Evolutionary conservation across 2,329 filamentous ascomycete genomes (phyloP).

Genomic region (Alternaria dauci): DNA sequence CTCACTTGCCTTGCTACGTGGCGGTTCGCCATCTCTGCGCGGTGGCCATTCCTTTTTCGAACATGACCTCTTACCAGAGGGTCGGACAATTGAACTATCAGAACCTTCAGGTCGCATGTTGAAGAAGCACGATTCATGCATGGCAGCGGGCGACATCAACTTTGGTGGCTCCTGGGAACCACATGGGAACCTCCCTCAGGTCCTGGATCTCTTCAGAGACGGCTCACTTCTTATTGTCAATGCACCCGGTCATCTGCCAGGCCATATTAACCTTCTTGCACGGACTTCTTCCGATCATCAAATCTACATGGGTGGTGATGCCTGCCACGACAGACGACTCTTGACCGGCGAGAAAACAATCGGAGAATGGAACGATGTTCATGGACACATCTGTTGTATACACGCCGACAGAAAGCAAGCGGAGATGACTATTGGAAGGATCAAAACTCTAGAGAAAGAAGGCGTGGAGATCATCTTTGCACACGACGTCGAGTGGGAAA

Average conservation of each 20-base stretch:
- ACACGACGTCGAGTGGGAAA: conserved; percentile 62
- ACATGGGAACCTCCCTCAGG: conserved; percentile 54
- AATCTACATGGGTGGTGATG: conserved; percentile 63
- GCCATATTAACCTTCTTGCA: conserved; percentile 62
- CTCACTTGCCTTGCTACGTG: conserved; percentile 32
- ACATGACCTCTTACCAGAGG: conserved; percentile 53
- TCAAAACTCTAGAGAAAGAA: conserved; percentile 52
- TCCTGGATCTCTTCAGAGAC: conserved; percentile 61
- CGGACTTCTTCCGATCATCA: conserved; percentile 50
- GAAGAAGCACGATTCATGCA: neutral
- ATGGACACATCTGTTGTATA: conserved; percentile 60
- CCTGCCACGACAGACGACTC: conserved; percentile 63
- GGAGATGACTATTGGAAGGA: conserved; percentile 54
- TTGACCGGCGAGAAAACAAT: conserved; percentile 62
- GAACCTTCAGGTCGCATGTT: conserved; percentile 35
- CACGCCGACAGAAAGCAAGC: conserved; percentile 60
- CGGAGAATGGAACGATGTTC: conserved; percentile 59
- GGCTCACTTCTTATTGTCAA: conserved; percentile 59
- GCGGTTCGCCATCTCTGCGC: conserved; percentile 31
- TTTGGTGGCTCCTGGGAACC: conserved; percentile 53
- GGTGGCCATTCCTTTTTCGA: conserved; percentile 54
- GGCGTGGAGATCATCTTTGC: conserved; percentile 62
- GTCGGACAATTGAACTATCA: conserved; percentile 55
- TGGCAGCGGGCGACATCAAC: conserved; percentile 13
- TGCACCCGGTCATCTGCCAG: conserved; percentile 62